Evolutionary conservation across 768 basidiomycete species (phyloP).

Genomic region (Mycena amicta): DNA sequence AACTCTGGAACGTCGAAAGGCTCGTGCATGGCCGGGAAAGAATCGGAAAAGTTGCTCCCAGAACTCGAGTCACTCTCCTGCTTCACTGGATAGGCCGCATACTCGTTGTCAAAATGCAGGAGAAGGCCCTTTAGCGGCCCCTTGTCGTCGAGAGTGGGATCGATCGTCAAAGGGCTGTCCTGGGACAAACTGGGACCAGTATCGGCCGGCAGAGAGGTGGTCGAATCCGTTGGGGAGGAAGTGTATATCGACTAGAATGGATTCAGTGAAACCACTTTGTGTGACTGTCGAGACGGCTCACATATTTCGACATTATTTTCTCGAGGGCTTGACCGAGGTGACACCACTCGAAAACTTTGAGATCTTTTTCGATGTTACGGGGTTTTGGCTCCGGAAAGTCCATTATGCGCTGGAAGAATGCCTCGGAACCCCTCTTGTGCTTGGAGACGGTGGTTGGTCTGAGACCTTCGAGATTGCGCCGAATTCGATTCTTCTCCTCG

Average conservation of each 20-base stretch:
- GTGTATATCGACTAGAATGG: slow-evolving; percentile 48
- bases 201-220: slow-evolving; percentile 36
- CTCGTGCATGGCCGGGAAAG: slow-evolving; percentile 10
- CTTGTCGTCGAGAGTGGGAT: slow-evolving; percentile 11
- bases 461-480: slow-evolving; percentile 92
- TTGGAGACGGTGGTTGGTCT: slow-evolving; percentile 90
- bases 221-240: slow-evolving; percentile 36
- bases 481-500: slow-evolving; percentile 95
- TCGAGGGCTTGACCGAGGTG: slow-evolving; percentile 71
- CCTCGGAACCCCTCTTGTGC: slow-evolving; percentile 73
- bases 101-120: slow-evolving; percentile 8
- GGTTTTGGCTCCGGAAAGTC: slow-evolving; percentile 93
- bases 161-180: slow-evolving; percentile 20
- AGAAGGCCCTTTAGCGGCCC: slow-evolving; percentile 11
- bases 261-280: too few relatives aligned
- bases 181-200: slow-evolving; percentile 31
- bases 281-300: slow-evolving; percentile 38
- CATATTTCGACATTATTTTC: slow-evolving; percentile 85
- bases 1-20: slow-evolving; percentile 15
- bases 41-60: slow-evolving; percentile 25
- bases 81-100: slow-evolving; percentile 12
- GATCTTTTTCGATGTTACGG: slow-evolving; percentile 95
- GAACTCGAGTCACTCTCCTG: slow-evolving; percentile 28
- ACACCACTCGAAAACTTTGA: slow-evolving; percentile 85
- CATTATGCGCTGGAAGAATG: slow-evolving; percentile 97